Conservation (phyloP, 257 asterid genomes). For the Oldenlandia corymbosa region DNA sequence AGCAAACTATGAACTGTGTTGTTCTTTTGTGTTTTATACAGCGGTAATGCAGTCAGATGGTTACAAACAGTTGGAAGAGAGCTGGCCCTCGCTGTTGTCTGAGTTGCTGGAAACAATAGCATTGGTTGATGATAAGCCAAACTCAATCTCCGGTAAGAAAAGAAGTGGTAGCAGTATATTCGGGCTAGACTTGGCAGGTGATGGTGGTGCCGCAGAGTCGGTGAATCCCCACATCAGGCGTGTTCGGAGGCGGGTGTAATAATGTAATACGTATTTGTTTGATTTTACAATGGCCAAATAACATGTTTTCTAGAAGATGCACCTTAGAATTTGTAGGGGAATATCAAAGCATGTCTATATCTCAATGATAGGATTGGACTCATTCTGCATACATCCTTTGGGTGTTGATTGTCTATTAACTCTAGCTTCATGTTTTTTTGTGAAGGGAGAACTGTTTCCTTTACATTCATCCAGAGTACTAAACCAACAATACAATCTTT, state of each 20-base stretch:
- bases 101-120: constrained; percentile 90
- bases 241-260: constrained; percentile 58
- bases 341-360: constrained; percentile 6
- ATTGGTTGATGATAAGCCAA: constrained; percentile 59
- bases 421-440: too few relatives aligned
- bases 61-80: constrained; percentile 59
- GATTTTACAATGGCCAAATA: constrained; percentile 1
- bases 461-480: too few relatives aligned
- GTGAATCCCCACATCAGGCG: constrained; percentile 55
- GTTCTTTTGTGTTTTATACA: too few relatives aligned
- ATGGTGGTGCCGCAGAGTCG: constrained; percentile 50
- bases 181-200: constrained; percentile 69
- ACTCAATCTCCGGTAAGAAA: constrained; percentile 48
- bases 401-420: constrained; percentile 5
- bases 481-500: too few relatives aligned
- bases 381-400: not conserved
- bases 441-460: too few relatives aligned
- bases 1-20: too few relatives aligned
- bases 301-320: not conserved
- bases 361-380: not conserved
- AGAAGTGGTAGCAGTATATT: constrained; percentile 86
- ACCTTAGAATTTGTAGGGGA: not conserved
- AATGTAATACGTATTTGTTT: constrained; percentile 19
- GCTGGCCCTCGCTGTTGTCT: constrained; percentile 72
- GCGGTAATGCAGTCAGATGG: constrained; percentile 89